These are phyloP conservation scores for Amylostereum areolatum DNA, from an alignment of 1,284 basidiomycete genomes.

Conservation along the genomic window DNA sequence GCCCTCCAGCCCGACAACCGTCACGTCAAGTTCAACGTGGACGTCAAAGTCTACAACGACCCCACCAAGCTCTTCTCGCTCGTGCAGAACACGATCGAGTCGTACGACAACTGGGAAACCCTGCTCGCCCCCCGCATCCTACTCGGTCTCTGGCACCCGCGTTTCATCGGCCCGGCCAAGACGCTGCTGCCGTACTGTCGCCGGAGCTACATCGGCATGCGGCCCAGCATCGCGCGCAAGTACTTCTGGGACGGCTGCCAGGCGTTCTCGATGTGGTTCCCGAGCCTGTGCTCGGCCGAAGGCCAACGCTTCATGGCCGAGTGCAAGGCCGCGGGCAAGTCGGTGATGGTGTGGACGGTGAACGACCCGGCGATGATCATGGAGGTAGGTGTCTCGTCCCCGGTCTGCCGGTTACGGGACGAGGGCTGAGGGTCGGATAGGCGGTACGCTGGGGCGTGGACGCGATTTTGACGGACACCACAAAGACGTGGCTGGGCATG, in stretches of 20 bases:
- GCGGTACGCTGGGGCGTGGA: slow-evolving; percentile 89
- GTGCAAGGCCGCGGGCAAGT: slow-evolving; percentile 78
- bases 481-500: slow-evolving; percentile 72
- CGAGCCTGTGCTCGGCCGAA: slow-evolving; percentile 66
- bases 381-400: slow-evolving; percentile 49
- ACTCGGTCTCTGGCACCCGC: slow-evolving; percentile 90
- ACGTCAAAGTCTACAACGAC: slow-evolving; percentile 92
- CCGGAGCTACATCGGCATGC: slow-evolving; percentile 82
- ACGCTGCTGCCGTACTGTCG: slow-evolving; percentile 75
- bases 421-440: slow-evolving; percentile 26
- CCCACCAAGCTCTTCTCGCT: slow-evolving; percentile 83
- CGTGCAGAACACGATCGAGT: slow-evolving; percentile 73
- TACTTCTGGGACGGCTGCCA: slow-evolving; percentile 92
- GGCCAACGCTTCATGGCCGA: slow-evolving; percentile 46
- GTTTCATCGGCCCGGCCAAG: slow-evolving; percentile 79
- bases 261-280: slow-evolving; percentile 86
- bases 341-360: slow-evolving; percentile 94
- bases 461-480: slow-evolving; percentile 86
- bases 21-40: slow-evolving; percentile 86
- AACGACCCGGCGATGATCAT: slow-evolving; percentile 92
- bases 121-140: slow-evolving; percentile 86
- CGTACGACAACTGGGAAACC: slow-evolving; percentile 73
- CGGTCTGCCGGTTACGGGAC: neutral
- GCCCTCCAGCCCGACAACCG: slow-evolving; percentile 67
- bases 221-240: slow-evolving; percentile 60